Base-by-base conservation (phyloP, 805 yeast species). In the Metahyphopichia silvanorum region DNA sequence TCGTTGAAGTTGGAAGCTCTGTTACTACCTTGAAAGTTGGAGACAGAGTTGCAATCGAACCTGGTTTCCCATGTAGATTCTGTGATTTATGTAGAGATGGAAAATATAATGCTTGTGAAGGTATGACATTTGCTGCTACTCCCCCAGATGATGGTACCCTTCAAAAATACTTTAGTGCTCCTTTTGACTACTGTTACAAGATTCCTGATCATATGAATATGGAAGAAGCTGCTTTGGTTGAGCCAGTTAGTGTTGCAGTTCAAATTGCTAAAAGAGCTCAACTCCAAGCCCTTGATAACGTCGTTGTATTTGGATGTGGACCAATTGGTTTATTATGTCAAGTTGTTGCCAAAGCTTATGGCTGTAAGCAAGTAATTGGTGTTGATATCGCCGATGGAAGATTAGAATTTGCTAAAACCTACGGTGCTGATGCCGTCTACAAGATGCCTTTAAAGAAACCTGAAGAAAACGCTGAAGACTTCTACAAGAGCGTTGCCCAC, bases 191-290 rank as follows among this genome's bases (percentile, higher is more conserved):
- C 15, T 37, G 40, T 21, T 27, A 25, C 27, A 35, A 35, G 17
- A 31, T 35, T 12, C 71, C 72, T 23, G 66, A 57, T n/a, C 42
- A 46, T 35, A 61, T 76, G 70, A 44, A 73, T 6, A 72, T 56
- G 43, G 72, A 65, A 34, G 69, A 71, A 42, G 82, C 79, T 21
- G 79, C 81, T 2, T 47, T 76, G 33, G 70, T 73, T 15, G 80
- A 76, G 55, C 79, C 79, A 2, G 55, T 76, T 21, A 60, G 71
- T 12, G 82, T 76, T 29, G 78, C 73, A 1, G 60, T 68, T 32
- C 76, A 73, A 32, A 80, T 77, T 19, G 60, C 76, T 29, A 66
- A 64, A 43, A 57, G 70, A 40, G 65, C 76, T 12, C 29, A 69
- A n/a, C 52, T 76, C 26, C 56, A 54, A 33, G 46, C 72, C n/a